Evolutionary conservation across 148 eudicot genomes (phyloP).

Genomic region (Talinum fruticosum): DNA sequence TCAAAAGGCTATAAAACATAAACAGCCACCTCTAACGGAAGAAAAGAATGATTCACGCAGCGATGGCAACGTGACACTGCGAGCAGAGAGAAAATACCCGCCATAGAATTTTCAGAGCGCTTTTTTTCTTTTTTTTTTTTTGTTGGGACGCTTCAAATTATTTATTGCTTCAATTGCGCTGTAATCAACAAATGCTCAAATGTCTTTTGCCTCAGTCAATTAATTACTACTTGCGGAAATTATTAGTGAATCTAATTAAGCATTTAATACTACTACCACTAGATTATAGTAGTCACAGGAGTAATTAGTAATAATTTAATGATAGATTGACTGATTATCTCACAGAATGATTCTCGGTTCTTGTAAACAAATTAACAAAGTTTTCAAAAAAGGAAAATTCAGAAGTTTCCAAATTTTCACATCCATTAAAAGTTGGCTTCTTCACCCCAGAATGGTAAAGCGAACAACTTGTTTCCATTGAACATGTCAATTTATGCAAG

Average conservation of each 20-base stretch:
- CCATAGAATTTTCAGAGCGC: conserved; percentile 4
- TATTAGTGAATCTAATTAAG: background rate
- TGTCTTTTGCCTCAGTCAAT: background rate
- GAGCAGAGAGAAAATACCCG: conserved; percentile 17
- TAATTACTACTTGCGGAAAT: background rate
- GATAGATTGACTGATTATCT: background rate
- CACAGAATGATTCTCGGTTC: background rate
- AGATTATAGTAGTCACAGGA: too few species aligned
- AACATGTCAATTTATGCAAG: background rate
- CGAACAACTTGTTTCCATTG: background rate
- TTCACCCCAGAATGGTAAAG: background rate
- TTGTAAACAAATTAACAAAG: background rate
- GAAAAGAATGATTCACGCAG: background rate
- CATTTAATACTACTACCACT: background rate
- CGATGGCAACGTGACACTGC: background rate
- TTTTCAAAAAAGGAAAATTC: too few species aligned
- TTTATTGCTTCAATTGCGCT: background rate
- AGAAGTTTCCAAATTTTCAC: background rate
- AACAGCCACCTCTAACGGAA: background rate
- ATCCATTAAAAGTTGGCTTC: background rate
- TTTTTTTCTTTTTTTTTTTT: background rate
- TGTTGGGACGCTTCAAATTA: conserved; percentile 5
- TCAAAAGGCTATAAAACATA: background rate
- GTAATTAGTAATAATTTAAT: background rate
- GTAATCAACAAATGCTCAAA: background rate